Conservation (phyloP, 306 rosid genomes). For the Fragaria iinumae region DNA sequence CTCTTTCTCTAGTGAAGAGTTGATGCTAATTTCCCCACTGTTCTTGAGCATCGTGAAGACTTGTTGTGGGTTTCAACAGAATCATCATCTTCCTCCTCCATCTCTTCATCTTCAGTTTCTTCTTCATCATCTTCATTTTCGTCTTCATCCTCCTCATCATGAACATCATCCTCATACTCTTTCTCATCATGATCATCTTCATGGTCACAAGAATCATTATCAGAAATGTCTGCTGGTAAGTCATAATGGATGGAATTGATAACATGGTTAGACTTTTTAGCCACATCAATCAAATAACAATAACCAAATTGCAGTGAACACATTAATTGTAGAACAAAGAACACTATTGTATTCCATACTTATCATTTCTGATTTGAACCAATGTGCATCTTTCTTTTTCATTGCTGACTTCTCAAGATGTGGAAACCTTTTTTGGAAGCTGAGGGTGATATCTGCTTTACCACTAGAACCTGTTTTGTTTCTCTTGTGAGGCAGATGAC, state of each 20-base stretch:
- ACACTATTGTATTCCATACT: background rate
- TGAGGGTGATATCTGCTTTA: background rate
- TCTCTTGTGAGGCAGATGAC: background rate
- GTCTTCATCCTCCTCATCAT: background rate
- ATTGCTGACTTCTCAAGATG: background rate
- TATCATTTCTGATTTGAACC: background rate
- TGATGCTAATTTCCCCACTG: background rate
- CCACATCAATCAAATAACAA: too few relatives aligned
- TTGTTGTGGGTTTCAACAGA: conserved; percentile 9
- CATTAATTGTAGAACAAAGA: too few relatives aligned
- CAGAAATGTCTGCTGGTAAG: background rate
- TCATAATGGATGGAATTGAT: background rate
- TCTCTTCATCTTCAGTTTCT: background rate
- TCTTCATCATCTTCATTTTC: background rate
- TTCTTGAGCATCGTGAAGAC: background rate
- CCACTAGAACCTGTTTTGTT: background rate
- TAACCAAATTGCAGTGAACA: too few relatives aligned
- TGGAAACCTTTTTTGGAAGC: too few relatives aligned
- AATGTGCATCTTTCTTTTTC: background rate
- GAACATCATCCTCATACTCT: background rate
- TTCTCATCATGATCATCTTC: background rate
- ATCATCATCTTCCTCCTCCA: background rate
- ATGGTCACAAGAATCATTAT: background rate
- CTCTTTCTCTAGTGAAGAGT: background rate
- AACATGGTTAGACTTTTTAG: too few relatives aligned